A percentile compares a stretch with the other conserved stretches of the same genome.
These are phyloP conservation scores for Acanthamoeba rhysodes DNA, from an alignment of 208 protist species.

Conservation along the genomic window DNA sequence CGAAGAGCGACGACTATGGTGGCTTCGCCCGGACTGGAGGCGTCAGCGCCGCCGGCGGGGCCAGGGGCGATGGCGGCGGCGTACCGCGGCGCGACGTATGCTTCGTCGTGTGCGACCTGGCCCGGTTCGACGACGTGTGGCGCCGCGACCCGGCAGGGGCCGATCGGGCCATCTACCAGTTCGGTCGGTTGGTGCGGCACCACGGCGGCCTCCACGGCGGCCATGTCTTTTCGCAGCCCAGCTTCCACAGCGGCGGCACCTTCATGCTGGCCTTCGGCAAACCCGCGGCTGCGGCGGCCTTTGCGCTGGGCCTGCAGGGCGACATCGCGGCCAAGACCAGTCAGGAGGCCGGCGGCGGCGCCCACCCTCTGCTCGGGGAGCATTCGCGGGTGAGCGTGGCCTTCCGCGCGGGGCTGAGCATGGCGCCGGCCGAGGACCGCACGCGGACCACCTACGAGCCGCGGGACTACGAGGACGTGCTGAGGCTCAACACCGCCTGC, in stretches of 20 bases:
- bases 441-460: background rate
- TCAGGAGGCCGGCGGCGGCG: background rate
- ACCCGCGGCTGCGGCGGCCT: background rate
- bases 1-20: background rate
- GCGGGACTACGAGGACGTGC: background rate
- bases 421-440: background rate
- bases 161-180: background rate
- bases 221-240: background rate
- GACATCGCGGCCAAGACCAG: background rate
- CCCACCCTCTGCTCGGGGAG: background rate
- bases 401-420: background rate
- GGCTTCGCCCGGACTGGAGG: background rate
- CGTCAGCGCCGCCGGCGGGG: background rate
- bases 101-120: conserved; percentile 47
- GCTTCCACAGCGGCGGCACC: conserved; percentile 50
- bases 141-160: background rate
- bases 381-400: conserved; percentile 15
- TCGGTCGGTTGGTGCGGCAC: background rate
- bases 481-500: background rate
- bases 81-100: conserved; percentile 8
- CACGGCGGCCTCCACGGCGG: background rate
- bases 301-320: background rate
- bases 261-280: conserved; percentile 29
- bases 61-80: background rate
- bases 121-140: conserved; percentile 25